These are phyloP conservation scores for Fragaria vesca DNA, from an alignment of 306 rosid genomes.

Conservation along the genomic window DNA sequence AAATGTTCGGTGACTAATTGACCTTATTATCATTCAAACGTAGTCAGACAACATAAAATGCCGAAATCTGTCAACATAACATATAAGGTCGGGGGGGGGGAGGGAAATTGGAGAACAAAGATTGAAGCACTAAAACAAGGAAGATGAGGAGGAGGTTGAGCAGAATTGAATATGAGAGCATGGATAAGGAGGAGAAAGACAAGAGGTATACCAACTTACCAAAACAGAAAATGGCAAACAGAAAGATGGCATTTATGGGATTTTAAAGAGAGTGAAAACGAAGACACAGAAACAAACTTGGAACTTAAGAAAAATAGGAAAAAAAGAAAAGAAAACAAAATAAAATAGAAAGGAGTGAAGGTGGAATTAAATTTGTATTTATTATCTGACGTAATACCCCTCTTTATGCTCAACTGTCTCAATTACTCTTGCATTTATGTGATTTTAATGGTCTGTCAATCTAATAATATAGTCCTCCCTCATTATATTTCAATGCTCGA, in stretches of 20 bases:
- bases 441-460: slow-evolving; percentile 59
- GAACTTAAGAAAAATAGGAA: slow-evolving; percentile 15
- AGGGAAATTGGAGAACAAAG: neutral
- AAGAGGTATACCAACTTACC: slow-evolving; percentile 19
- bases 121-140: neutral
- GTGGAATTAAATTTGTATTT: slow-evolving; percentile 55
- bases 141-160: slow-evolving; percentile 4
- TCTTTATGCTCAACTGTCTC: slow-evolving; percentile 76
- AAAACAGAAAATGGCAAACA: slow-evolving; percentile 24
- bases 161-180: slow-evolving; percentile 28
- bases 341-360: slow-evolving; percentile 14
- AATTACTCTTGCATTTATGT: slow-evolving; percentile 83
- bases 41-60: neutral
- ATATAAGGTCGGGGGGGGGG: neutral
- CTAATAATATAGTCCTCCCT: slow-evolving; percentile 37
- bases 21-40: neutral
- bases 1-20: neutral
- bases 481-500: slow-evolving; percentile 58
- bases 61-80: neutral
- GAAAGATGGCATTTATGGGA: slow-evolving; percentile 33
- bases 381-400: slow-evolving; percentile 58
- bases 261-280: slow-evolving; percentile 20
- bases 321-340: neutral
- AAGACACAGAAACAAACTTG: slow-evolving; percentile 15
- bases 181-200: slow-evolving; percentile 13